Percentiles rank a stretch among this genome's conserved stretches.
Conservation (phyloP, 2,329 filamentous ascomycete species). For the Calonectria pauciramosa region DNA sequence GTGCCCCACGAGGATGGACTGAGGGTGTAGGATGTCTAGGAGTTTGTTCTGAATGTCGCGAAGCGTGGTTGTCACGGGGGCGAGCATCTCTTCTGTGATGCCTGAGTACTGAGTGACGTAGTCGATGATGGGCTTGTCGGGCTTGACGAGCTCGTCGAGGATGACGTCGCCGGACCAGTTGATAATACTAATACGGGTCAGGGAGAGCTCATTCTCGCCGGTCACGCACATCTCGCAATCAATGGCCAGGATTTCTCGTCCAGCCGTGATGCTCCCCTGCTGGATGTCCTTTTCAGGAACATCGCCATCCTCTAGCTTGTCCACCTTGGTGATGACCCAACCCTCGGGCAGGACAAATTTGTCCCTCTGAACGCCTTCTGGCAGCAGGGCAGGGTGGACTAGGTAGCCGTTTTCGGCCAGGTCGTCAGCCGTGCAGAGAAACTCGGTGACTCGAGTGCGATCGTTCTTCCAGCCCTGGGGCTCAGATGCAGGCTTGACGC, state of each 20-base stretch:
- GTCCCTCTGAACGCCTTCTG: slow-evolving; percentile 67
- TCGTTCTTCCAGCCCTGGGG: slow-evolving; percentile 79
- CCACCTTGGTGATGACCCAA: slow-evolving; percentile 86
- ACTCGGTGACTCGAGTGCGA: slow-evolving; percentile 85
- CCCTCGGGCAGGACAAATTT: slow-evolving; percentile 72
- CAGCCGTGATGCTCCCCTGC: slow-evolving; percentile 85
- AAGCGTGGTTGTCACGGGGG: slow-evolving; percentile 85
- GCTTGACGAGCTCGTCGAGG: slow-evolving; percentile 93
- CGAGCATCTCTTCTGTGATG: slow-evolving; percentile 89
- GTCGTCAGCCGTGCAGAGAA: slow-evolving; percentile 79
- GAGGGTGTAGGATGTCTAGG: slow-evolving; percentile 77
- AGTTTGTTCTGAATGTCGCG: slow-evolving; percentile 85
- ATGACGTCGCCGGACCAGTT: slow-evolving; percentile 87
- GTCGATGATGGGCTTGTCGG: slow-evolving; percentile 87
- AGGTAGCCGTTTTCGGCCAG: slow-evolving; percentile 87
- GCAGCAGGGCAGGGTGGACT: slow-evolving; percentile 83
- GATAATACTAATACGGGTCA: slow-evolving; percentile 90
- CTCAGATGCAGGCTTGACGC: slow-evolving; percentile 72
- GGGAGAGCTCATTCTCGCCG: slow-evolving; percentile 81
- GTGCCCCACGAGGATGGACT: slow-evolving; percentile 83
- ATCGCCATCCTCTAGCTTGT: slow-evolving; percentile 74
- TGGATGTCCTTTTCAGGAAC: slow-evolving; percentile 80
- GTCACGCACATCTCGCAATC: slow-evolving; percentile 99
- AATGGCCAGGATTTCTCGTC: slow-evolving; percentile 82
- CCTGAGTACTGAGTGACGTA: slow-evolving; percentile 94